phyloP scores from a whole-genome alignment of 306 rosid species.

The Herpetospermum pedunculosum region DNA sequence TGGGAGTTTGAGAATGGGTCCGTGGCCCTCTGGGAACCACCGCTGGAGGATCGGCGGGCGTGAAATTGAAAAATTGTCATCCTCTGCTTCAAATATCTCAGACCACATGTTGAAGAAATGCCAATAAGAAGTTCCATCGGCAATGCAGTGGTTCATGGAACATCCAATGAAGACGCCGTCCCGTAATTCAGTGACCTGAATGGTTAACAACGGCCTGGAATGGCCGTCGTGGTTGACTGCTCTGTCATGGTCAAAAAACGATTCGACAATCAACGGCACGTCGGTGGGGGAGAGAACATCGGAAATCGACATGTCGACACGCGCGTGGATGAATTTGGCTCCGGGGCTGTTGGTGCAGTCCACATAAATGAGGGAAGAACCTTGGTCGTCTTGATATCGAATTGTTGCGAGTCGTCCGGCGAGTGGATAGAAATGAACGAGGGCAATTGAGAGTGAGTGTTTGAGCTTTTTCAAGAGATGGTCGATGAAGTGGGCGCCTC shows the following conservation, averaged over 20 bases:
- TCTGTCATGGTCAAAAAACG: conserved; percentile 40
- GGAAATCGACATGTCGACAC: conserved; percentile 22
- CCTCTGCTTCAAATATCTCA: conserved; percentile 33
- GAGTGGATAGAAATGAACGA: conserved; percentile 51
- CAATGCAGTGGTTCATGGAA: conserved; percentile 39
- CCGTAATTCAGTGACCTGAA: conserved; percentile 39
- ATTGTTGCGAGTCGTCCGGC: conserved; percentile 39
- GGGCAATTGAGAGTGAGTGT: conserved; percentile 39
- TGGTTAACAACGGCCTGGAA: conserved; percentile 29
- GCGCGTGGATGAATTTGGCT: conserved; percentile 38
- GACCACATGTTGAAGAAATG: conserved; percentile 52
- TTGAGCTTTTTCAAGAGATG: conserved; percentile 26
- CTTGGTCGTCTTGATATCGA: conserved; percentile 14
- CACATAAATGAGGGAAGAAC: conserved; percentile 21
- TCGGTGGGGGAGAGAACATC: conserved; percentile 41
- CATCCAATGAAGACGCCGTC: conserved; percentile 66
- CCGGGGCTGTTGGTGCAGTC: conserved; percentile 30
- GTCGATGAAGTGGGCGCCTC: conserved; percentile 1
- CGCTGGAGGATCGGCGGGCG: conserved; percentile 24
- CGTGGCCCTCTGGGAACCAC: conserved; percentile 40
- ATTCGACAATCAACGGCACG: conserved; percentile 36
- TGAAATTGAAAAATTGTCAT: conserved; percentile 5
- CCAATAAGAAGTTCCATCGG: conserved; percentile 40
- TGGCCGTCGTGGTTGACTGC: conserved; percentile 54
- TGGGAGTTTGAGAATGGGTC: conserved; percentile 33